These are phyloP conservation scores for Rhizophagus prolifer DNA, from an alignment of 192 early-diverging fungal species.

Conservation along the genomic window DNA sequence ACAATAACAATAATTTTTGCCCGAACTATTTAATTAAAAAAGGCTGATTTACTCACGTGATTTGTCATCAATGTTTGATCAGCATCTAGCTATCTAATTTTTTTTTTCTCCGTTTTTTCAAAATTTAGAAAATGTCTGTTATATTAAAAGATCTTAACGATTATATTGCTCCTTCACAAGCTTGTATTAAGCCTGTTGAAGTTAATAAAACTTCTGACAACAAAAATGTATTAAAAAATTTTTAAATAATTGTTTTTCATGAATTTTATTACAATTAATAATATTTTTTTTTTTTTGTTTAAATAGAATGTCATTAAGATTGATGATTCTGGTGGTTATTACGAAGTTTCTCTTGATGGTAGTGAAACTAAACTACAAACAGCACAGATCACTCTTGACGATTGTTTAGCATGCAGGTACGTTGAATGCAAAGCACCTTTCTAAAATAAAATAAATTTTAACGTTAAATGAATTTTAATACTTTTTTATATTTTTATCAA, in stretches of 20 bases:
- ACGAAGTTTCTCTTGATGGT: slow-evolving; percentile 88
- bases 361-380: slow-evolving; percentile 78
- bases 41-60: too few relatives aligned
- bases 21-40: too few relatives aligned
- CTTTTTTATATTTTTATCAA: not conserved
- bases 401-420: slow-evolving; percentile 96
- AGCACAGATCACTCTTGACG: slow-evolving; percentile 88
- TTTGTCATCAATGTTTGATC: not conserved
- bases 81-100: not conserved
- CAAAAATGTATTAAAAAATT: slow-evolving; percentile 37
- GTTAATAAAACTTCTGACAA: slow-evolving; percentile 58
- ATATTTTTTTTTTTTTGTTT: not conserved
- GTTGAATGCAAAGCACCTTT: not conserved
- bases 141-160: slow-evolving; percentile 94
- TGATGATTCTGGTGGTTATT: slow-evolving; percentile 77
- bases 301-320: slow-evolving; percentile 68
- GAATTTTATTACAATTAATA: not conserved
- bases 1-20: too few relatives aligned
- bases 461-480: not conserved
- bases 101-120: not conserved
- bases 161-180: slow-evolving; percentile 95
- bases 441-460: too few relatives aligned
- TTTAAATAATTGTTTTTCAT: not conserved
- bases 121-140: slow-evolving; percentile 43
- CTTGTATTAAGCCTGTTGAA: slow-evolving; percentile 95